A percentile compares a stretch with the other conserved stretches of the same genome.
These are phyloP conservation scores for Lachnellula occidentalis DNA, from an alignment of 2,329 filamentous ascomycete genomes.

Conservation along the genomic window DNA sequence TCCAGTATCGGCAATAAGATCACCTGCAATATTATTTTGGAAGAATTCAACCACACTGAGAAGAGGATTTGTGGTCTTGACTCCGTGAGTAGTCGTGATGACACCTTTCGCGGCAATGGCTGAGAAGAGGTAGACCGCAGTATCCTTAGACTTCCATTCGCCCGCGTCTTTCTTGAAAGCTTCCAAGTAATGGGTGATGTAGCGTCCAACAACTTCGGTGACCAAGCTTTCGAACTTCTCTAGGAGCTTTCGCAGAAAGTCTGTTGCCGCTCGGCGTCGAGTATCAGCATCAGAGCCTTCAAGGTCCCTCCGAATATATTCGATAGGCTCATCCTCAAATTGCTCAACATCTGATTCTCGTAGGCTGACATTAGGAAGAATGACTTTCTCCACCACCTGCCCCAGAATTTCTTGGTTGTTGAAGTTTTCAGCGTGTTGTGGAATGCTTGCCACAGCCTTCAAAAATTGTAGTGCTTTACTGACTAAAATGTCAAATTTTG, in stretches of 20 bases:
- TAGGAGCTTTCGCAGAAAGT: slow-evolving; percentile 85
- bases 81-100: slow-evolving; percentile 81
- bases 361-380: slow-evolving; percentile 85
- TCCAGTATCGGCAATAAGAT: slow-evolving; percentile 65
- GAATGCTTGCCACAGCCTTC: slow-evolving; percentile 76
- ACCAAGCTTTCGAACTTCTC: slow-evolving; percentile 83
- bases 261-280: slow-evolving; percentile 82
- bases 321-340: slow-evolving; percentile 97
- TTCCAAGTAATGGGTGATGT: slow-evolving; percentile 77
- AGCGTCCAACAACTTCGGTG: slow-evolving; percentile 79
- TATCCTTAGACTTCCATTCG: slow-evolving; percentile 97
- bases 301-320: slow-evolving; percentile 91
- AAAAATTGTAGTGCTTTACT: slow-evolving; percentile 93
- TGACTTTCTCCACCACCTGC: slow-evolving; percentile 92
- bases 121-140: slow-evolving; percentile 93
- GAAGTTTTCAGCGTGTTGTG: slow-evolving; percentile 77
- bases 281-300: slow-evolving; percentile 97
- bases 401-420: slow-evolving; percentile 73
- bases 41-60: slow-evolving; percentile 94
- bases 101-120: slow-evolving; percentile 89
- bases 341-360: slow-evolving; percentile 92
- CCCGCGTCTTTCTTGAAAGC: slow-evolving; percentile 64
- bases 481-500: slow-evolving; percentile 89
- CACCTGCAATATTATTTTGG: slow-evolving; percentile 83
- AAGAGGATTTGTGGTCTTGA: slow-evolving; percentile 81